Evolutionary conservation across 768 basidiomycete genomes (phyloP), one percentile per base, ranked within the genome.

Genomic region (Tremella fuciformis): DNA sequence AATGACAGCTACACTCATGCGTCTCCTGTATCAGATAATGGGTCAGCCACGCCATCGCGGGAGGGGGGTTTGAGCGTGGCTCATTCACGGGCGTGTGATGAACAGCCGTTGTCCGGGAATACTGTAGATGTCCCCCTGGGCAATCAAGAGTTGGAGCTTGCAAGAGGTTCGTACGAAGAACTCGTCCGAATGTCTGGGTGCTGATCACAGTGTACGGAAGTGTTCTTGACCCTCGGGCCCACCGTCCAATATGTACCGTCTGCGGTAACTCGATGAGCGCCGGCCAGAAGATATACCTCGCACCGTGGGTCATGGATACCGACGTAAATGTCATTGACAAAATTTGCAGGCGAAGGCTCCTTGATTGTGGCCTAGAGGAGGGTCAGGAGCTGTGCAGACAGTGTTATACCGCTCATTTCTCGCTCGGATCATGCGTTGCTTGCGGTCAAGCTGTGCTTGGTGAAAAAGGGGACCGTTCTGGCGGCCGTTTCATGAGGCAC

Each of bases 191-290:
- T n/a, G n/a, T 34, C 6, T 34, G 29, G 29, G 49, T 8, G 21
- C 55, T 55, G 25, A 54, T 44, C 9, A n/a, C n/a, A 58, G 61
- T 62, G 4, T 55, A 62, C 29, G 57, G 57, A 1, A 18, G 24
- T 15, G 19, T 58, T 3, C 24, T 62, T 1, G 44, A 58, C 29
- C 57, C 57, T 7, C n/a, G 22, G 8, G 22, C 53, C 15, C n/a
- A 24, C 3, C 53, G 40, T 48, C 61, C 61, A 2, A 22, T 16
- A 37, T 62, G 56, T 41, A 16, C 18, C 2, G 13, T 8, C 39
- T 62, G 61, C 24, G 11, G 8, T 7, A 2, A 22, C 11, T n/a
- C 15, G 38, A 24, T 62, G 13, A 38, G 29, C 19, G 19, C 38
- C n/a, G 61, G 57, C 6, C 8, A 29, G 1, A 62, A 58, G 44